These are phyloP conservation scores for Podila clonocystis DNA, from an alignment of 192 early-diverging fungal species.

Conservation along the genomic window DNA sequence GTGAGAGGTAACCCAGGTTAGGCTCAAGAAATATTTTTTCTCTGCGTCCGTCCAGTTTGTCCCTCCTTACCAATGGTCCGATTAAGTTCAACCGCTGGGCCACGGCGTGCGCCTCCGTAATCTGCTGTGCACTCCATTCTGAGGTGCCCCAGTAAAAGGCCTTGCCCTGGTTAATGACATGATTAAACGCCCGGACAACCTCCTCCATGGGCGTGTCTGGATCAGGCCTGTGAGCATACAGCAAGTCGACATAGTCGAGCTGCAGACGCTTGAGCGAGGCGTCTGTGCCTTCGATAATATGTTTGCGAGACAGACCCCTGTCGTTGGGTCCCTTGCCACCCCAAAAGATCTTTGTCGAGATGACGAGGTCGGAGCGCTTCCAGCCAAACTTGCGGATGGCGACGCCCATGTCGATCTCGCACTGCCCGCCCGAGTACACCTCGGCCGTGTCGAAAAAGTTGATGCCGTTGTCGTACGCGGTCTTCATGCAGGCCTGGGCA, in stretches of 20 bases:
- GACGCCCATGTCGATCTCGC: slow-evolving; percentile 79
- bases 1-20: background rate
- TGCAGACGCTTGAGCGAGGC: slow-evolving; percentile 77
- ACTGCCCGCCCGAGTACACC: slow-evolving; percentile 68
- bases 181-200: slow-evolving; percentile 86
- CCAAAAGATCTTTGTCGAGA: slow-evolving; percentile 85
- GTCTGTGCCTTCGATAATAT: slow-evolving; percentile 82
- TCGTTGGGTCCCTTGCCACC: slow-evolving; percentile 82
- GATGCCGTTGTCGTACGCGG: slow-evolving; percentile 76
- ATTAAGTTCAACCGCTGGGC: slow-evolving; percentile 75
- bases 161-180: slow-evolving; percentile 80
- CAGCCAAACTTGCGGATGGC: slow-evolving; percentile 81
- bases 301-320: slow-evolving; percentile 84
- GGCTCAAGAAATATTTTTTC: background rate
- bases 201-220: slow-evolving; percentile 84
- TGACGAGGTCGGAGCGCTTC: slow-evolving; percentile 78
- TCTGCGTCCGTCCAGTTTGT: too few species aligned
- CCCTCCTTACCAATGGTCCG: slow-evolving; percentile 64
- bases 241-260: slow-evolving; percentile 79
- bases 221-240: slow-evolving; percentile 87
- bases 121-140: slow-evolving; percentile 85
- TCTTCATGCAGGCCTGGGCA: slow-evolving; percentile 71
- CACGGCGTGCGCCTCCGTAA: slow-evolving; percentile 77
- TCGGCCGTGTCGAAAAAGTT: slow-evolving; percentile 86
- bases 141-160: slow-evolving; percentile 88